A percentile compares a stretch with the other conserved stretches of the same genome.
These are phyloP conservation scores for Dictyostelium purpureum DNA, from an alignment of 78 protist species.

Conservation along the genomic window DNA sequence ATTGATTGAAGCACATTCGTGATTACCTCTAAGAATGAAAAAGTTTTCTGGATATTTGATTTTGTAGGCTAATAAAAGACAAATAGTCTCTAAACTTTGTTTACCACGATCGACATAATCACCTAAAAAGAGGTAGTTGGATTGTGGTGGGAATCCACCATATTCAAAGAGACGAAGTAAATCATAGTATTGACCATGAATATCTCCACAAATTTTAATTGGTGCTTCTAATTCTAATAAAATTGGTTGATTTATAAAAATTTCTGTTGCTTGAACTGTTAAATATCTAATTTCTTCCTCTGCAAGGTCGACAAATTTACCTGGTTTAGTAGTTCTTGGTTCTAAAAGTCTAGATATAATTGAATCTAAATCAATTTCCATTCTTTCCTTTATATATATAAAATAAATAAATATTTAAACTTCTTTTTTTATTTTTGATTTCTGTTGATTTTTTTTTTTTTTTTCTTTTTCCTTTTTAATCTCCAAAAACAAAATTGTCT, in stretches of 20 bases:
- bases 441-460: neutral
- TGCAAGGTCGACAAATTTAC: conserved; percentile 91
- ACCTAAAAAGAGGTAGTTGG: conserved; percentile 99
- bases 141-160: conserved; percentile 99
- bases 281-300: conserved; percentile 92
- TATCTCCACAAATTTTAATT: conserved; percentile 97
- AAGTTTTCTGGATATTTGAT: conserved; percentile 99
- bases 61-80: conserved; percentile 99
- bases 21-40: conserved; percentile 99
- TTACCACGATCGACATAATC: conserved; percentile 99
- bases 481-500: no score
- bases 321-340: conserved; percentile 94
- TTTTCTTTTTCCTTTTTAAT: neutral
- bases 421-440: neutral
- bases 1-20: conserved; percentile 99
- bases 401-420: no score
- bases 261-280: conserved; percentile 89
- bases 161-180: conserved; percentile 98
- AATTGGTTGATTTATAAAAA: conserved; percentile 96
- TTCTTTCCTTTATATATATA: no score
- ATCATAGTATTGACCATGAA: conserved; percentile 99
- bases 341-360: conserved; percentile 92
- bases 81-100: conserved; percentile 98
- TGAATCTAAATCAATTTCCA: conserved; percentile 89
- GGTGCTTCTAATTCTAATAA: conserved; percentile 98